A percentile compares a stretch with the other conserved stretches of the same genome.
These are phyloP conservation scores for Talaromyces adpressus DNA, from an alignment of 495 filamentous ascomycete genomes.

Conservation along the genomic window DNA sequence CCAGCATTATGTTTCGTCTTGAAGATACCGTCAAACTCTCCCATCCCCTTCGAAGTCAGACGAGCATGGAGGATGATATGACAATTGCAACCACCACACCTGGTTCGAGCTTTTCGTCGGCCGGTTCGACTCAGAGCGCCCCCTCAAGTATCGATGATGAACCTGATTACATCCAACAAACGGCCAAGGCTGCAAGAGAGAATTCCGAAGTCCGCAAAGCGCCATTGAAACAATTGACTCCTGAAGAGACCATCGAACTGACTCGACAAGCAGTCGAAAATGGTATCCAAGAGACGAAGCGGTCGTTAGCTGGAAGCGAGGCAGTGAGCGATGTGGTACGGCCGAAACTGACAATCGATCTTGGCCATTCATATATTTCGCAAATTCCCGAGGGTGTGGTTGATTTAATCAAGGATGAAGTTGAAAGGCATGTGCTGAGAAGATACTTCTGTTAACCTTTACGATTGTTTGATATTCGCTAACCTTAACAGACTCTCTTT, in stretches of 20 bases:
- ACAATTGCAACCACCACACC: constrained; percentile 4
- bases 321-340: constrained; percentile 63
- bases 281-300: constrained; percentile 62
- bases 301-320: constrained; percentile 59
- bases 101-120: constrained; percentile 7
- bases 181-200: constrained; percentile 15
- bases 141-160: constrained; percentile 25
- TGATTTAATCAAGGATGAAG: constrained; percentile 85
- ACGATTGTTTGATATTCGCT: constrained; percentile 3
- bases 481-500: constrained; percentile 61
- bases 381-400: constrained; percentile 82
- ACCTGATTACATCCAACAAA: constrained; percentile 11
- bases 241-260: constrained; percentile 46
- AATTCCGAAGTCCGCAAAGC: not conserved
- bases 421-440: constrained; percentile 64
- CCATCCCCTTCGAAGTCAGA: constrained; percentile 25
- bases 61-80: constrained; percentile 25
- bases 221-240: constrained; percentile 23
- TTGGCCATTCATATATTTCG: constrained; percentile 75
- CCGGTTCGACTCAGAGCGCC: constrained; percentile 13
- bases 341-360: constrained; percentile 77
- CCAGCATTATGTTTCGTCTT: constrained; percentile 25
- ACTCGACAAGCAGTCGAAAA: constrained; percentile 59
- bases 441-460: not conserved
- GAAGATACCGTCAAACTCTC: constrained; percentile 33